Evolutionary conservation across 495 filamentous ascomycete genomes (phyloP).

Genomic region (Hyaloscypha variabilis): DNA sequence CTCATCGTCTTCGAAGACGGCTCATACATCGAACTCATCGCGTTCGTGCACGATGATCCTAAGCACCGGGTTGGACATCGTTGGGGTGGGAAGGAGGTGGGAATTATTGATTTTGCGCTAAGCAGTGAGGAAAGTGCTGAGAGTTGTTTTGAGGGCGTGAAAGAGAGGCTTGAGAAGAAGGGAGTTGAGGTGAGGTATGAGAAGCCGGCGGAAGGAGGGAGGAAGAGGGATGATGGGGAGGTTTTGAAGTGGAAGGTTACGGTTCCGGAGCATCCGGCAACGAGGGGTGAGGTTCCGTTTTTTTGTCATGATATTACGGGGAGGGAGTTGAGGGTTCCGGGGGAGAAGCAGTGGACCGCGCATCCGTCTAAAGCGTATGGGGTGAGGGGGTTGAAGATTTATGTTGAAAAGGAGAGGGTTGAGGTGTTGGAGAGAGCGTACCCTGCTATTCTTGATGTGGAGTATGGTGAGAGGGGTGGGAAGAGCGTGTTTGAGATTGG

Average conservation of each 20-base stretch:
- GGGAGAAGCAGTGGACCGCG: constrained; percentile 31
- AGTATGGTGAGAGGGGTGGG: too few species aligned
- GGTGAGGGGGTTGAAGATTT: constrained; percentile 43
- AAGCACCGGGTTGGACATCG: constrained; percentile 44
- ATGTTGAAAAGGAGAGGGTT: constrained; percentile 31
- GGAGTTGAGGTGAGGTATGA: constrained; percentile 37
- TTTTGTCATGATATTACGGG: constrained; percentile 59
- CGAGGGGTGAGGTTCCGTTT: constrained; percentile 47
- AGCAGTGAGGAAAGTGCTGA: constrained; percentile 36
- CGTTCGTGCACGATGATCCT: constrained; percentile 53
- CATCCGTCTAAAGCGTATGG: constrained; percentile 50
- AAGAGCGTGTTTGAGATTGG: neutral
- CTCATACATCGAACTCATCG: constrained; percentile 61
- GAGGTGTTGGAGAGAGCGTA: constrained; percentile 30
- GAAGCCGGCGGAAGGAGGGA: constrained; percentile 42
- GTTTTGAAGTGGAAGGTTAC: constrained; percentile 54
- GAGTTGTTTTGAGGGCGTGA: constrained; percentile 27
- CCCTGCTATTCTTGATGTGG: constrained; percentile 31
- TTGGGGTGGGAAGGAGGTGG: constrained; percentile 48
- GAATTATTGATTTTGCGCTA: constrained; percentile 58
- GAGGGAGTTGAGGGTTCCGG: constrained; percentile 47
- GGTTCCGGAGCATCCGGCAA: constrained; percentile 40
- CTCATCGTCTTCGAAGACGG: constrained; percentile 59
- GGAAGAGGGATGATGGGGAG: constrained; percentile 46
- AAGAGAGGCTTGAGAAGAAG: constrained; percentile 34